Base-by-base conservation (phyloP, 1,284 basidiomycete species). In the Sutorius eximius region DNA sequence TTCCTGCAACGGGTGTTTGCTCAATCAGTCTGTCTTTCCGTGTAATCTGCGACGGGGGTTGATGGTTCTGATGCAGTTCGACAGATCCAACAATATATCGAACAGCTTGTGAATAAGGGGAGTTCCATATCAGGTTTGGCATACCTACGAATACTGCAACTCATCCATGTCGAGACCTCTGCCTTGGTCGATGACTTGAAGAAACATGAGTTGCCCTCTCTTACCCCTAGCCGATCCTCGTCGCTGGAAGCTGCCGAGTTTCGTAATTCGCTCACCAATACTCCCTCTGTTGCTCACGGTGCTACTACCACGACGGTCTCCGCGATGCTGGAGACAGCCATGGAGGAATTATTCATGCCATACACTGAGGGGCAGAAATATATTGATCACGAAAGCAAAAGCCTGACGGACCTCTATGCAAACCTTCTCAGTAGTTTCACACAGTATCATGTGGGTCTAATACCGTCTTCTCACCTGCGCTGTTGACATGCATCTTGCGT, bases 1-100 rank as follows among this genome's bases (percentile, higher is more conserved):
- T 99, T 99, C 73, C 73, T 99, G 40, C 97, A 98, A 70, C 82
- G 97, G 37, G 93, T 99, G 0, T 99, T 99, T 73, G 96, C 95
- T 0, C 97, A 99, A 77, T 94, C 95, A 22, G 94, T 95, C 67
- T 64, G 89, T 72, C 38, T 32, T 40, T 45, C 12, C 37, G 12
- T 6, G 22, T 22, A 15, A 29, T 29, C 40, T 42, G 20, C n/a
- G 41, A 13, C 13, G 20, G 22, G 8, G 38, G 45, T 27, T 37
- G 41, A 47, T 51, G 38, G 30, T 49, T 43, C 57, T 66, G 11
- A 64, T 48, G 10, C 34, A 4, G n/a, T 40, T 30, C 37, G 40
- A 38, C 63, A 96, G 94, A 94, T 98, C 54, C 94, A 97, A 78
- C 91, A 95, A 78, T 91, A 96, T 67, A 83, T 98, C 69, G 95